phyloP scores from a whole-genome alignment of 2,329 filamentous ascomycete genomes.

The Immersiporthe knoxdaviesiana region DNA sequence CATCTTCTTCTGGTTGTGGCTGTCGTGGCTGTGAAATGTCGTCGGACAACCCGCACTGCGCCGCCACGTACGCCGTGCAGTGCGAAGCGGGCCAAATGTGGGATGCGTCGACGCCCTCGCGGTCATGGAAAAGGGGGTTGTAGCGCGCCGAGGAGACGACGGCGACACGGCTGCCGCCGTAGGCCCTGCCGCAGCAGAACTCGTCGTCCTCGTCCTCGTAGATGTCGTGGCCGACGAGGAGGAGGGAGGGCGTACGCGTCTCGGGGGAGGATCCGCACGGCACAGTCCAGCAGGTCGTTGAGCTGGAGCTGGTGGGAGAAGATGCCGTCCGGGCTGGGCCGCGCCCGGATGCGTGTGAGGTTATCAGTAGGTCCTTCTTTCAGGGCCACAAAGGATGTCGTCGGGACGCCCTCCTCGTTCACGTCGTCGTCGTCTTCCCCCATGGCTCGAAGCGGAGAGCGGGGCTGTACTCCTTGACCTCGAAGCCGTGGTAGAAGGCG shows the following conservation, averaged over 20 bases:
- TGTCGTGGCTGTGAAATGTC: slow-evolving; percentile 2
- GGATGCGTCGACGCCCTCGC: slow-evolving; percentile 42
- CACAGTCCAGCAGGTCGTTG: slow-evolving; percentile 62
- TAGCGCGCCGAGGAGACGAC: slow-evolving; percentile 67
- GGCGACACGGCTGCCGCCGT: slow-evolving; percentile 64
- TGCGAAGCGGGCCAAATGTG: slow-evolving; percentile 70
- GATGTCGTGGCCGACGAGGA: slow-evolving; percentile 64
- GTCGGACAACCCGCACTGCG: slow-evolving; percentile 36
- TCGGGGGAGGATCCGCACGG: slow-evolving; percentile 54
- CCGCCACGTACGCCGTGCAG: slow-evolving; percentile 55
- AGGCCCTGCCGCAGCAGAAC: slow-evolving; percentile 69
- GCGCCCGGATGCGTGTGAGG: slow-evolving; percentile 52
- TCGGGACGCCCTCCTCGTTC: slow-evolving; percentile 28
- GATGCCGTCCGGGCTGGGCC: slow-evolving; percentile 49
- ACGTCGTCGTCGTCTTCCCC: slow-evolving; percentile 40
- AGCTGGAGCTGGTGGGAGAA: slow-evolving; percentile 61
- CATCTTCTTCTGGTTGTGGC: slow-evolving; percentile 4
- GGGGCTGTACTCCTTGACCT: slow-evolving; percentile 48
- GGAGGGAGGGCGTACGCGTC: slow-evolving; percentile 62
- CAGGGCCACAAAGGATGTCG: slow-evolving; percentile 51
- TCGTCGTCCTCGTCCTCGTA: slow-evolving; percentile 68
- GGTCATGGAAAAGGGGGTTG: slow-evolving; percentile 52
- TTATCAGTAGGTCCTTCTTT: slow-evolving; percentile 35
- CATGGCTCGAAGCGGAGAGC: slow-evolving; percentile 53
- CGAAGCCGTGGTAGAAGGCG: slow-evolving; percentile 58